Conservation (phyloP, 345 rosid genomes). For the Syzygium aromaticum region DNA sequence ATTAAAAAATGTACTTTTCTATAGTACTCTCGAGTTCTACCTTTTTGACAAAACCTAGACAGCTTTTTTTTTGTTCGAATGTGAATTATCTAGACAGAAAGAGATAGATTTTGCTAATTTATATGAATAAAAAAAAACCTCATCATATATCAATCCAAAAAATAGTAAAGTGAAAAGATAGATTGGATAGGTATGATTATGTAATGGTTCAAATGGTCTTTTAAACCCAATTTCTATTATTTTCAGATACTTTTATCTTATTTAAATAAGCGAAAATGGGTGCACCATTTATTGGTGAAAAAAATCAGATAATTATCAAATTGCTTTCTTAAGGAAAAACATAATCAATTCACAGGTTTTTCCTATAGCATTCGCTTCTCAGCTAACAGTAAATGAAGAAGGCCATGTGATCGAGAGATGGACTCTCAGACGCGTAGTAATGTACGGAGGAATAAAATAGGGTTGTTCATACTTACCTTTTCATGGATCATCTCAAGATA, state of each 20-base stretch:
- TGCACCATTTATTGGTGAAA: background rate
- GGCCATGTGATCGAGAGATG: background rate
- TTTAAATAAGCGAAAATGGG: background rate
- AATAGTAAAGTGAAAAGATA: background rate
- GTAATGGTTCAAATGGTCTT: background rate
- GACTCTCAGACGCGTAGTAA: background rate
- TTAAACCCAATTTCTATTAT: background rate
- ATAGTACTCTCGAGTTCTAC: background rate
- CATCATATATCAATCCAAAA: background rate
- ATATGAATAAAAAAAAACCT: too few relatives aligned
- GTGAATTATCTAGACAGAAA: background rate
- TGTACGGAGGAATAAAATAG: background rate
- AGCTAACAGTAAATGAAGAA: background rate
- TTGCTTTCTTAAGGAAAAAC: background rate
- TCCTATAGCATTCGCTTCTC: background rate
- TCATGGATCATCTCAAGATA: accelerated
- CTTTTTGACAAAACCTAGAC: background rate
- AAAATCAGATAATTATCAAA: background rate
- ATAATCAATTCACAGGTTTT: background rate
- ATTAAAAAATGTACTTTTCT: too few relatives aligned
- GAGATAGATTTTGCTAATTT: background rate
- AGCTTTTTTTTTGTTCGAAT: too few relatives aligned
- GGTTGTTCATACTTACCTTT: background rate
- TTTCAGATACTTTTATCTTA: too few relatives aligned
- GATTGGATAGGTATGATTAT: background rate